Conservation (phyloP, 1,284 basidiomycete genomes). For the Cutaneotrichosporon arboriforme region DNA sequence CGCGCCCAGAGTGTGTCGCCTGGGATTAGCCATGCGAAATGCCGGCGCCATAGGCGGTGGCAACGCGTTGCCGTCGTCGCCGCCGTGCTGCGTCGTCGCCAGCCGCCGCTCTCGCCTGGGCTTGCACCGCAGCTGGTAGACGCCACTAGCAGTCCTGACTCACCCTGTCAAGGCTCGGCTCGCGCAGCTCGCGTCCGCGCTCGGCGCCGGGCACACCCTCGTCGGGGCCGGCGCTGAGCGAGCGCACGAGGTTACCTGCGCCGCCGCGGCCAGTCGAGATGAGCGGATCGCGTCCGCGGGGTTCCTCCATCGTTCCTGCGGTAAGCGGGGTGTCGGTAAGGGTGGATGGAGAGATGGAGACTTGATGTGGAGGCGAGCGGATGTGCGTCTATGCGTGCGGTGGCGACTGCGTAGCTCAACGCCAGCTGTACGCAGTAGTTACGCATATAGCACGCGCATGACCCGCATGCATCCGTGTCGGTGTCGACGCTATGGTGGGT, state of each 20-base stretch:
- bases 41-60: too few relatives aligned
- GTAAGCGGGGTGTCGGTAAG: slow-evolving; percentile 3
- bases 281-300: slow-evolving; percentile 18
- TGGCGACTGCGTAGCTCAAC: too few relatives aligned
- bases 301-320: slow-evolving; percentile 16
- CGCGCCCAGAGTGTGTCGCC: slow-evolving; percentile 46
- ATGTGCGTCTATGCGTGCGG: too few relatives aligned
- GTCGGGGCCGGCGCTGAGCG: slow-evolving; percentile 35
- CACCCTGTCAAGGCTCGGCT: slow-evolving; percentile 30
- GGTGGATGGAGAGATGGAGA: neutral
- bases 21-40: slow-evolving; percentile 11
- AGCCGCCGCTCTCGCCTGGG: too few relatives aligned
- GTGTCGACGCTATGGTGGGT: too few relatives aligned
- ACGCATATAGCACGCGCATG: too few relatives aligned
- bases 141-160: slow-evolving; percentile 6
- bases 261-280: slow-evolving; percentile 47
- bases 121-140: too few relatives aligned
- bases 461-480: too few relatives aligned
- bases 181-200: slow-evolving; percentile 37
- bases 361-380: neutral
- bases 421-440: too few relatives aligned
- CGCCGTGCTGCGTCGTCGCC: too few relatives aligned
- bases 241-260: slow-evolving; percentile 45
- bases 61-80: too few relatives aligned
- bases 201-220: slow-evolving; percentile 33